These are phyloP conservation scores for Arctium lappa DNA, from an alignment of 129 eudicot genomes.

Conservation along the genomic window DNA sequence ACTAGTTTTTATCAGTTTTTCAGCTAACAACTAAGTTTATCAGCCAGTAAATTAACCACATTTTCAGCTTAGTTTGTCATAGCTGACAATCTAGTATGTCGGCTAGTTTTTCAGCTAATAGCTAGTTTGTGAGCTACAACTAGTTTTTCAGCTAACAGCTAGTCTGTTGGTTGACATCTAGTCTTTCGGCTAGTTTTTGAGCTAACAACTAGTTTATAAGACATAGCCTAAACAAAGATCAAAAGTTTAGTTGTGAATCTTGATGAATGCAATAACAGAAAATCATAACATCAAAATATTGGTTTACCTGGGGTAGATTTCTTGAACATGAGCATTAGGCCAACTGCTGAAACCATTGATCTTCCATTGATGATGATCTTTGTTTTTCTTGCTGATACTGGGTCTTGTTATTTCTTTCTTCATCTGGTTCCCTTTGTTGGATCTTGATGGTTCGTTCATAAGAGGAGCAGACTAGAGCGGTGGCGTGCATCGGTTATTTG, in stretches of 20 bases:
- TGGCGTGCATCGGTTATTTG: slow-evolving; percentile 34
- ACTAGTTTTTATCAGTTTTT: not conserved
- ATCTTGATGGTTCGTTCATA: slow-evolving; percentile 45
- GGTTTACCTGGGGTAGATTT: slow-evolving; percentile 45
- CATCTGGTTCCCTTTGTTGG: slow-evolving; percentile 25
- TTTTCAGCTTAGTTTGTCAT: not conserved
- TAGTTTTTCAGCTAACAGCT: not conserved
- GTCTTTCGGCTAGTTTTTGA: not conserved
- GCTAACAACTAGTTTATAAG: not conserved
- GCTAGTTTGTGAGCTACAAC: not conserved
- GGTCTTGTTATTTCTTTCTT: slow-evolving; percentile 2
- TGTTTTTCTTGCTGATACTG: not conserved
- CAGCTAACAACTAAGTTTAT: not conserved
- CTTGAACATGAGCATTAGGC: slow-evolving; percentile 48
- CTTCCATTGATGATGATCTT: slow-evolving; percentile 10
- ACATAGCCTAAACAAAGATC: slow-evolving; percentile 1
- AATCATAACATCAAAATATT: not conserved
- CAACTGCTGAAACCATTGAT: slow-evolving; percentile 20
- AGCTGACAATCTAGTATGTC: no score
- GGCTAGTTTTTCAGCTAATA: not conserved
- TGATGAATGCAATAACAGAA: slow-evolving; percentile 4
- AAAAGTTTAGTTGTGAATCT: slow-evolving; percentile 15
- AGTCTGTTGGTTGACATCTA: not conserved
- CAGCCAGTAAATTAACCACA: not conserved
- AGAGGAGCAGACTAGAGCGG: slow-evolving; percentile 42